Conservation (phyloP, 176 grass and related monocot genomes). For the Musa beccarii region DNA sequence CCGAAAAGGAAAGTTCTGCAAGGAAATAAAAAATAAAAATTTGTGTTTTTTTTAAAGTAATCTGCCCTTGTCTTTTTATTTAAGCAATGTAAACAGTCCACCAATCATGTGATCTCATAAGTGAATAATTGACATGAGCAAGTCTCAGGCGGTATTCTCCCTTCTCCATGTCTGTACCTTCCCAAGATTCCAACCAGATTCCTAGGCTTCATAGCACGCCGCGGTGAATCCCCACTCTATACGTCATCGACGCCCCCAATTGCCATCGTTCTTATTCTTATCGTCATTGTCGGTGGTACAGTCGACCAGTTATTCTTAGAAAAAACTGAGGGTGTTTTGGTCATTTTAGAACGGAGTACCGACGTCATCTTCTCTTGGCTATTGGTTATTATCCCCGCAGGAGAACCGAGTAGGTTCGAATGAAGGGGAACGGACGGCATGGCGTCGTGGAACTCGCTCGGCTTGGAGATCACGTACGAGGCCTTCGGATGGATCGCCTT, state of each 20-base stretch:
- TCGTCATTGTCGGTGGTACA: too few relatives aligned
- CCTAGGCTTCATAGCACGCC: too few relatives aligned
- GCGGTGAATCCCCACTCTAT: neutral
- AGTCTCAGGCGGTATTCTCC: too few relatives aligned
- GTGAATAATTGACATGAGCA: neutral
- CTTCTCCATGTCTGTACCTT: neutral
- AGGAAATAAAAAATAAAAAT: too few relatives aligned
- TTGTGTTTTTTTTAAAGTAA: too few relatives aligned
- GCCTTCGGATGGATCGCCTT: conserved; percentile 92
- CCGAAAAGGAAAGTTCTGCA: too few relatives aligned
- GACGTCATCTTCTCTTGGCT: too few relatives aligned
- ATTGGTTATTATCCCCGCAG: neutral
- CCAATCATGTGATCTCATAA: too few relatives aligned
- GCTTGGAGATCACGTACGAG: conserved; percentile 63
- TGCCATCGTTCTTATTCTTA: neutral
- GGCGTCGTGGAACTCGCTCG: conserved; percentile 78
- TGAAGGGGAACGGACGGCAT: conserved; percentile 8
- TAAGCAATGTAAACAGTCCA: too few relatives aligned
- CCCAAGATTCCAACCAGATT: neutral
- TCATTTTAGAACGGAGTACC: neutral
- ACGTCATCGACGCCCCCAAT: neutral
- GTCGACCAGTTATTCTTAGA: neutral
- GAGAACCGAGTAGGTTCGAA: neutral
- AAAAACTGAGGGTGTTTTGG: neutral
- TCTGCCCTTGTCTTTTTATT: too few relatives aligned